Conservation (phyloP, 1,139 yeast species). For the Scheffersomyces segobiensis region DNA sequence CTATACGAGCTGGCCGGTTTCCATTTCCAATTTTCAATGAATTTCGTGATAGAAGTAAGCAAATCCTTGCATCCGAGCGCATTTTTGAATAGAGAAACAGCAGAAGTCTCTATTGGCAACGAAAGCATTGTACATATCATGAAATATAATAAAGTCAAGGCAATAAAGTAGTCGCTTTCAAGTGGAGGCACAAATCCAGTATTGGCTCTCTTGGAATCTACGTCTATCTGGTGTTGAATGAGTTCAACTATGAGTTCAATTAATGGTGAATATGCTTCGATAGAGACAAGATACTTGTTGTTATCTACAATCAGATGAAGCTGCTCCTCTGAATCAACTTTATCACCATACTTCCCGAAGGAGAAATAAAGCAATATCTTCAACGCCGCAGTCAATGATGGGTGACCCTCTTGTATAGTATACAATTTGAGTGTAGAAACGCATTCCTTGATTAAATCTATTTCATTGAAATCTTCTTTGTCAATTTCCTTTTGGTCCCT, state of each 20-base stretch:
- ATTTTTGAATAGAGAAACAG: conserved; percentile 11
- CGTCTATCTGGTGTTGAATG: conserved; percentile 14
- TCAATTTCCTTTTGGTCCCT: neutral
- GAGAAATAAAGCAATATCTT: conserved; percentile 32
- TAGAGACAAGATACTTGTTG: conserved; percentile 4
- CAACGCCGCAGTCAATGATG: conserved; percentile 2
- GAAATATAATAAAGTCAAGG: conserved; percentile 58
- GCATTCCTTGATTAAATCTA: neutral
- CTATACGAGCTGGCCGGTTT: conserved; percentile 29
- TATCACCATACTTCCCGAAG: conserved; percentile 42
- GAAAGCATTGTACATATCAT: conserved; percentile 34
- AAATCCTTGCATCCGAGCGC: conserved; percentile 32
- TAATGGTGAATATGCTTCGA: conserved; percentile 11
- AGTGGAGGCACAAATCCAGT: conserved; percentile 1
- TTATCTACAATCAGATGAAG: conserved; percentile 15
- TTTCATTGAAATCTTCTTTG: neutral
- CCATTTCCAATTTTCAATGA: conserved; percentile 73
- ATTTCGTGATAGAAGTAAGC: conserved; percentile 45
- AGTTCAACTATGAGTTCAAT: conserved; percentile 13
- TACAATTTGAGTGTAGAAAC: neutral
- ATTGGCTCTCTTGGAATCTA: conserved; percentile 6
- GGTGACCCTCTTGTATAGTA: neutral
- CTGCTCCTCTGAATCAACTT: conserved; percentile 34
- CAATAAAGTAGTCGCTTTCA: conserved; percentile 27
- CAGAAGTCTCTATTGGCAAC: neutral